Evolutionary conservation across 2,329 filamentous ascomycete species (phyloP).

Genomic region (Albophoma yamanashiensis): DNA sequence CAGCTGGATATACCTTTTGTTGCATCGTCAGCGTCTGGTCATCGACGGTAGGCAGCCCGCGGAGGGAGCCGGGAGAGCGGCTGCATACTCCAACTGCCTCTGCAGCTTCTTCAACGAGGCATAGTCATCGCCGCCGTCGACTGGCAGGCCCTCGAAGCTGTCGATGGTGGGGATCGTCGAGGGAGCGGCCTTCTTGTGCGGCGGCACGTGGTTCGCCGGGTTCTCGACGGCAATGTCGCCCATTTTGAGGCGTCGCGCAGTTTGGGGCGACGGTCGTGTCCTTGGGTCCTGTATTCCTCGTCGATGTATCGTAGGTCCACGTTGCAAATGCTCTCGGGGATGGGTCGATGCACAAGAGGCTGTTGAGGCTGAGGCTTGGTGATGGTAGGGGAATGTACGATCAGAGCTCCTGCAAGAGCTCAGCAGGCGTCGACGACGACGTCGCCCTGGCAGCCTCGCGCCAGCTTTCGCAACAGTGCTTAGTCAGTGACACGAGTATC

Average conservation of each 20-base stretch:
- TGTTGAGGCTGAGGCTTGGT: background rate
- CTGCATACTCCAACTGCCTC: constrained; percentile 76
- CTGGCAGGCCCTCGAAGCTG: constrained; percentile 71
- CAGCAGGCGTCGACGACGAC: background rate
- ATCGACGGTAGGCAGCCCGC: constrained; percentile 6
- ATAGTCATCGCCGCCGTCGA: constrained; percentile 85
- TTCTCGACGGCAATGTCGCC: constrained; percentile 80
- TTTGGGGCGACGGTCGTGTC: background rate
- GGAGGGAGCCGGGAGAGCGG: background rate
- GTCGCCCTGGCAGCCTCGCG: background rate
- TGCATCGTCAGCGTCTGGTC: constrained; percentile 3
- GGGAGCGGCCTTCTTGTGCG: constrained; percentile 70
- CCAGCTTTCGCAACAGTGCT: background rate
- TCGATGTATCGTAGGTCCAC: background rate
- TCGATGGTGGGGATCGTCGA: constrained; percentile 84
- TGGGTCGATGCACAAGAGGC: background rate
- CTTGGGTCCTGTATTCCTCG: background rate
- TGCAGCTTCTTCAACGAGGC: constrained; percentile 93
- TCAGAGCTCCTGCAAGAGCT: background rate
- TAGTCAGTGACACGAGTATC: background rate
- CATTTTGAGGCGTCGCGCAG: constrained; percentile 42
- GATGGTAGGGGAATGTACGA: background rate
- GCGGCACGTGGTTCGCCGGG: constrained; percentile 60
- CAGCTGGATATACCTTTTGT: constrained; percentile 73
- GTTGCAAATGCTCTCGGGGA: background rate